These are phyloP conservation scores for Daldinia eschscholtzii DNA, from an alignment of 2,329 filamentous ascomycete genomes.

Conservation along the genomic window DNA sequence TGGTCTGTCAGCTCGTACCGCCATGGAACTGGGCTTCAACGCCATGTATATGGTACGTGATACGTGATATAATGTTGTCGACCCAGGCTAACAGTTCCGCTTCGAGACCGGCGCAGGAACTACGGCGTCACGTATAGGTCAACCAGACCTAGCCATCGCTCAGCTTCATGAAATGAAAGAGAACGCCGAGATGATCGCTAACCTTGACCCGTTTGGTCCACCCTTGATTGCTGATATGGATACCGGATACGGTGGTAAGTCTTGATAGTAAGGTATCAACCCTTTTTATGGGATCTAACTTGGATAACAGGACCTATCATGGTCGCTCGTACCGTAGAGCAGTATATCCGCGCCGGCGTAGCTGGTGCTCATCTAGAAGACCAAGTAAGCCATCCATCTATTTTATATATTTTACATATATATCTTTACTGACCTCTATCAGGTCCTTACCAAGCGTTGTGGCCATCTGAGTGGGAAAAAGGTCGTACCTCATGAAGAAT, in stretches of 20 bases:
- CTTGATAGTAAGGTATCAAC: background rate
- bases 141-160: slow-evolving; percentile 64
- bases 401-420: no score
- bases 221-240: slow-evolving; percentile 67
- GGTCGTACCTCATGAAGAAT: slow-evolving; percentile 65
- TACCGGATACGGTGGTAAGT: slow-evolving; percentile 65
- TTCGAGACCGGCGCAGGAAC: slow-evolving; percentile 64
- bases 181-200: slow-evolving; percentile 66
- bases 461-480: slow-evolving; percentile 73
- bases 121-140: slow-evolving; percentile 61
- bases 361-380: slow-evolving; percentile 54
- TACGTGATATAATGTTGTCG: background rate
- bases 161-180: slow-evolving; percentile 65
- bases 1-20: slow-evolving; percentile 62
- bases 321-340: slow-evolving; percentile 58
- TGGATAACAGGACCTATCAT: slow-evolving; percentile 53
- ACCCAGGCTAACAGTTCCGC: slow-evolving; percentile 19
- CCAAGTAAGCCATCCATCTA: slow-evolving; percentile 35
- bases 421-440: slow-evolving; percentile 12
- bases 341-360: slow-evolving; percentile 67
- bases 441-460: slow-evolving; percentile 73
- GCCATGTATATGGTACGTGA: slow-evolving; percentile 63
- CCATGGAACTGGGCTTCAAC: slow-evolving; percentile 62
- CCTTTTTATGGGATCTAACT: background rate
- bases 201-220: slow-evolving; percentile 59